A percentile compares a stretch with the other conserved stretches of the same genome.
Evolutionary conservation across 768 basidiomycete genomes (phyloP).

Genomic region (Leccinum pellstonianum): DNA sequence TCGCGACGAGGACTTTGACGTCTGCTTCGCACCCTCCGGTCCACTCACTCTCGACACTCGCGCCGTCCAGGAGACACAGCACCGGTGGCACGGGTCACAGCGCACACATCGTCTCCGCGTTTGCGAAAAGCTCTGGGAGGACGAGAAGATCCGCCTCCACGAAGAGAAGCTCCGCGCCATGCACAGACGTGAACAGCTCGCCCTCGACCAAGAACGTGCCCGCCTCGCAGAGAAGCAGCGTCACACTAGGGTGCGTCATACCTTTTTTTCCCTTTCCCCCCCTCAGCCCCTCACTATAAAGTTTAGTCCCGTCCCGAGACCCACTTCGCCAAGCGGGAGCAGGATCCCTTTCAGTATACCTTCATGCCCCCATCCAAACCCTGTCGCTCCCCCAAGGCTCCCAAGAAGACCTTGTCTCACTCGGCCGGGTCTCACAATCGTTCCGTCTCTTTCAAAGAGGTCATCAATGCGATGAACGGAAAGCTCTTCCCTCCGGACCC

Average conservation of each 20-base stretch:
- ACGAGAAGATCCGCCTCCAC: slow-evolving; percentile 43
- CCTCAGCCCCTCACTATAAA: slow-evolving; percentile 3
- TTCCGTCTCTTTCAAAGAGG: slow-evolving; percentile 54
- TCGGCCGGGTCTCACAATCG: slow-evolving; percentile 27
- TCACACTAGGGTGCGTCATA: slow-evolving; percentile 22
- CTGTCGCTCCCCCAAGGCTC: slow-evolving; percentile 16
- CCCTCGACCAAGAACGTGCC: slow-evolving; percentile 29
- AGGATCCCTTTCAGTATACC: slow-evolving; percentile 34
- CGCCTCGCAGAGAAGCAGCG: slow-evolving; percentile 23
- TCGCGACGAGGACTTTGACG: slow-evolving; percentile 46
- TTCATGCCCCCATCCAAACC: slow-evolving; percentile 30
- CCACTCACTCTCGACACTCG: slow-evolving; percentile 41
- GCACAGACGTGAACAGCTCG: slow-evolving; percentile 32
- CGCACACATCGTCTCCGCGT: slow-evolving; percentile 41
- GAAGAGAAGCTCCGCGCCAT: slow-evolving; percentile 38
- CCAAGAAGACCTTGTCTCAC: slow-evolving; percentile 6
- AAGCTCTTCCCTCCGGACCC: slow-evolving; percentile 49
- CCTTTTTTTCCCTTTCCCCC: no score
- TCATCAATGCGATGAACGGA: slow-evolving; percentile 57
- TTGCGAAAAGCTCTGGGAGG: slow-evolving; percentile 50
- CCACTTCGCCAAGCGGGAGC: slow-evolving; percentile 15
- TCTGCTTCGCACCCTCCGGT: slow-evolving; percentile 39
- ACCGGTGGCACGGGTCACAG: slow-evolving; percentile 35
- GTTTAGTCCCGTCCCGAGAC: slow-evolving; percentile 20
- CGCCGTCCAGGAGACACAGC: slow-evolving; percentile 37